Conservation (phyloP, 2,329 filamentous ascomycete species). For the Didymellaceae sp. region DNA sequence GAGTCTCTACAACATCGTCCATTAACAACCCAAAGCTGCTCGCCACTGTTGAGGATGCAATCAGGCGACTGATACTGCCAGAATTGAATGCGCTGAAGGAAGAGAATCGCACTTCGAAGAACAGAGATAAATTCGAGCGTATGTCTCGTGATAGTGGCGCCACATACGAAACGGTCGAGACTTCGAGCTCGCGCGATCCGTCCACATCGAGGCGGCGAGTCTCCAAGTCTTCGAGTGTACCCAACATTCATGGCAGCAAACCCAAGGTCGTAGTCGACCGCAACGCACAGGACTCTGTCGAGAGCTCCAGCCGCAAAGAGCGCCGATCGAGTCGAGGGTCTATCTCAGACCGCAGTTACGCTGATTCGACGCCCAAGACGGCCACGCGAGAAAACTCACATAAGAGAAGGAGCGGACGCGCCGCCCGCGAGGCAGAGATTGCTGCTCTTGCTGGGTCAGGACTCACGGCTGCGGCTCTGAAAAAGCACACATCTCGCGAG, state of each 20-base stretch:
- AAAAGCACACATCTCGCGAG: conserved; percentile 69
- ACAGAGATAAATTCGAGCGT: conserved; percentile 71
- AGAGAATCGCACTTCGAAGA: conserved; percentile 80
- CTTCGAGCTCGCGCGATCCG: conserved; percentile 57
- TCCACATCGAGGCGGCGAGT: conserved; percentile 59
- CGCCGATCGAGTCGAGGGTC: conserved; percentile 62
- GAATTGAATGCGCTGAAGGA: conserved; percentile 91
- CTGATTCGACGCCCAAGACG: conserved; percentile 33
- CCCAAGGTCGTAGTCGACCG: conserved; percentile 67
- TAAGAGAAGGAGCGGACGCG: conserved; percentile 61
- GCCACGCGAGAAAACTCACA: conserved; percentile 56
- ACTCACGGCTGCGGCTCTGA: conserved; percentile 67
- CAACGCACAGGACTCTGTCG: conserved; percentile 64
- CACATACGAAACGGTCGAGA: conserved; percentile 65
- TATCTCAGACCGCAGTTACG: conserved; percentile 53
- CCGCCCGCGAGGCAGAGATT: conserved; percentile 61
- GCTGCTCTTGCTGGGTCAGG: conserved; percentile 61
- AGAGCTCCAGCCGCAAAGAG: conserved; percentile 60
- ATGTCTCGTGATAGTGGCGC: conserved; percentile 52
- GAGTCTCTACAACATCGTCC: conserved; percentile 64
- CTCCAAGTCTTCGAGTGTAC: conserved; percentile 67
- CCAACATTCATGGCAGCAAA: conserved; percentile 61
- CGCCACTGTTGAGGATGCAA: conserved; percentile 91
- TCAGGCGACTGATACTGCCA: conserved; percentile 85
- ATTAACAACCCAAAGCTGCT: conserved; percentile 92